Evolutionary conservation across 2,329 filamentous ascomycete species (phyloP).

Genomic region (Arthrinium phaeospermum): DNA sequence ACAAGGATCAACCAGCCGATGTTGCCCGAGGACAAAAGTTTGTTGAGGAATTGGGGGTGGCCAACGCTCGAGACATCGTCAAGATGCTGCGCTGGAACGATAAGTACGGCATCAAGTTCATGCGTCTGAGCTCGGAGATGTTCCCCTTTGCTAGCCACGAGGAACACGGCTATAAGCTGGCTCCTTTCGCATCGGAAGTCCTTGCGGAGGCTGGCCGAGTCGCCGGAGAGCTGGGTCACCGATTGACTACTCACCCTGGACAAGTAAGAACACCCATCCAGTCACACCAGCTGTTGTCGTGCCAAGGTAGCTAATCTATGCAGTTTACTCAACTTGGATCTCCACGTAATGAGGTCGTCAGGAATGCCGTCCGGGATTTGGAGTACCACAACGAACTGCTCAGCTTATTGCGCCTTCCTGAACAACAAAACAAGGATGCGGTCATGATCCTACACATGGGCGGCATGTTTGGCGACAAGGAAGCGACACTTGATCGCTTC

Average conservation of each 20-base stretch:
- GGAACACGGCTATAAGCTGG: constrained; percentile 84
- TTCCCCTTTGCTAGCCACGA: constrained; percentile 93
- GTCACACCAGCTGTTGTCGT: background rate
- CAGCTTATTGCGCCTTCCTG: constrained; percentile 74
- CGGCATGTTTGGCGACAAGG: constrained; percentile 87
- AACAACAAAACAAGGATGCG: constrained; percentile 81
- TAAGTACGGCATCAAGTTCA: constrained; percentile 87
- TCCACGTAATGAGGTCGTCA: constrained; percentile 77
- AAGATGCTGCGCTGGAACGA: constrained; percentile 95
- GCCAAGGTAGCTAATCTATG: too few relatives aligned
- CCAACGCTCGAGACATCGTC: constrained; percentile 81
- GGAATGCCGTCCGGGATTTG: constrained; percentile 78
- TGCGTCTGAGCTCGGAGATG: constrained; percentile 94
- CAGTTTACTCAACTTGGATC: constrained; percentile 90
- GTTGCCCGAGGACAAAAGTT: constrained; percentile 71
- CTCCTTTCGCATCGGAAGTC: constrained; percentile 79
- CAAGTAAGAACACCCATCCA: constrained; percentile 51
- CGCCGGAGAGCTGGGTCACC: constrained; percentile 78
- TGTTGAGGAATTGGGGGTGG: constrained; percentile 77
- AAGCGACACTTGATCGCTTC: constrained; percentile 78
- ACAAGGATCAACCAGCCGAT: constrained; percentile 72
- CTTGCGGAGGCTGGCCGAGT: constrained; percentile 79
- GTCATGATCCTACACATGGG: constrained; percentile 97
- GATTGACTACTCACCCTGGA: constrained; percentile 88
- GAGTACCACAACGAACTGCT: constrained; percentile 90